Percentiles rank a stretch among this genome's conserved stretches.
Conservation (phyloP, 2,329 filamentous ascomycete genomes). For the Cytospora piceae region DNA sequence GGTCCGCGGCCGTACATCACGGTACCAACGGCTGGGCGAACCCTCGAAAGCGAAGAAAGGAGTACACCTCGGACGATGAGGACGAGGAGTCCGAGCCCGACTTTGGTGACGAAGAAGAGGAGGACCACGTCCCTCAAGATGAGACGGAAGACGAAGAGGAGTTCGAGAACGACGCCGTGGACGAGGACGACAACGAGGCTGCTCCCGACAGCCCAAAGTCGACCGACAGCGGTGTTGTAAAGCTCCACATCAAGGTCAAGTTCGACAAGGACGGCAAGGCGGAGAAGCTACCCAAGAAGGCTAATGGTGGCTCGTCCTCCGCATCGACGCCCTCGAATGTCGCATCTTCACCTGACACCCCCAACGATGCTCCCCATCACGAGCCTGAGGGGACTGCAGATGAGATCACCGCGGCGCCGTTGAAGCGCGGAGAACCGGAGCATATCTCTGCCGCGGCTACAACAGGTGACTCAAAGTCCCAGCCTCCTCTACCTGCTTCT, state of each 20-base stretch:
- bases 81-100: conserved; percentile 76
- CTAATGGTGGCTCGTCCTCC: conserved; percentile 37
- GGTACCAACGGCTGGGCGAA: conserved; percentile 53
- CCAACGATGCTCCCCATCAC: conserved; percentile 23
- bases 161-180: conserved; percentile 59
- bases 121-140: conserved; percentile 66
- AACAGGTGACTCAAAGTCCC: not conserved
- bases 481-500: not conserved
- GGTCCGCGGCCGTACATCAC: conserved; percentile 55
- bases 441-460: not conserved
- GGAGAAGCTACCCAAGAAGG: conserved; percentile 38
- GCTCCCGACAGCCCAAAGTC: conserved; percentile 35
- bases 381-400: conserved; percentile 28
- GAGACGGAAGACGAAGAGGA: conserved; percentile 61
- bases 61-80: conserved; percentile 62
- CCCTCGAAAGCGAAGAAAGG: conserved; percentile 47
- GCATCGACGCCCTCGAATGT: conserved; percentile 29
- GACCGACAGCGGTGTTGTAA: conserved; percentile 72
- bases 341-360: conserved; percentile 18
- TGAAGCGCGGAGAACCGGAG: conserved; percentile 16
- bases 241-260: conserved; percentile 60
- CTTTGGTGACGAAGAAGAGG: conserved; percentile 76
- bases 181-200: conserved; percentile 56
- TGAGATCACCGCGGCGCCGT: conserved; percentile 27
- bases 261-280: conserved; percentile 42